These are phyloP conservation scores for Ophiorrhiza pumila DNA, from an alignment of 257 asterid genomes.

Conservation along the genomic window DNA sequence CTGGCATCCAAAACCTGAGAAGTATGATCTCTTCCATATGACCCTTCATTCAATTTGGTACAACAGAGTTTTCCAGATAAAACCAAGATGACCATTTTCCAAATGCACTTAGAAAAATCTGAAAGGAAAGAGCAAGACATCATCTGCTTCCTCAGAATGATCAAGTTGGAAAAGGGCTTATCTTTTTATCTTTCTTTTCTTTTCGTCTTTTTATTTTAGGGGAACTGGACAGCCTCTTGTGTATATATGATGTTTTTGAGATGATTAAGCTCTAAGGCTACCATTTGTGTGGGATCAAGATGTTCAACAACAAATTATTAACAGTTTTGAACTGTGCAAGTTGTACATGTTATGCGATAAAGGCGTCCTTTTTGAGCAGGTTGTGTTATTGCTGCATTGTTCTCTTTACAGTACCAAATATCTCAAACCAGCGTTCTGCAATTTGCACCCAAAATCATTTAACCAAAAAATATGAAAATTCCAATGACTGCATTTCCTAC, in stretches of 20 bases:
- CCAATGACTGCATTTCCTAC: no score
- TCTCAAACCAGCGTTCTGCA: background rate
- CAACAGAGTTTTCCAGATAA: slow-evolving; percentile 74
- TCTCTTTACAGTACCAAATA: background rate
- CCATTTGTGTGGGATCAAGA: background rate
- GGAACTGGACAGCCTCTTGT: background rate
- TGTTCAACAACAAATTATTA: no score
- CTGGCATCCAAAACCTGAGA: slow-evolving; percentile 77
- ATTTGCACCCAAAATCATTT: background rate
- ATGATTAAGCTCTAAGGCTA: background rate
- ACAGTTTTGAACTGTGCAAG: no score
- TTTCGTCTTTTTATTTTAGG: background rate
- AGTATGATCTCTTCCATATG: slow-evolving; percentile 89
- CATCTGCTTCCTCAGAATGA: slow-evolving; percentile 1
- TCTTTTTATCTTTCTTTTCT: background rate
- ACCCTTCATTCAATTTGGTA: slow-evolving; percentile 93
- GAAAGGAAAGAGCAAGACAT: background rate
- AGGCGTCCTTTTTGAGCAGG: background rate
- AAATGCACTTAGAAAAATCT: background rate
- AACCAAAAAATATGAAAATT: background rate
- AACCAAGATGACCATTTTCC: slow-evolving; percentile 38
- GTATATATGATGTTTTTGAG: background rate
- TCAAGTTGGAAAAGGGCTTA: background rate
- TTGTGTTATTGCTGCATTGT: background rate
- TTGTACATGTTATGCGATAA: background rate